Conservation (phyloP, 2,329 filamentous ascomycete species). For the Pseudogymnoascus sp. region DNA sequence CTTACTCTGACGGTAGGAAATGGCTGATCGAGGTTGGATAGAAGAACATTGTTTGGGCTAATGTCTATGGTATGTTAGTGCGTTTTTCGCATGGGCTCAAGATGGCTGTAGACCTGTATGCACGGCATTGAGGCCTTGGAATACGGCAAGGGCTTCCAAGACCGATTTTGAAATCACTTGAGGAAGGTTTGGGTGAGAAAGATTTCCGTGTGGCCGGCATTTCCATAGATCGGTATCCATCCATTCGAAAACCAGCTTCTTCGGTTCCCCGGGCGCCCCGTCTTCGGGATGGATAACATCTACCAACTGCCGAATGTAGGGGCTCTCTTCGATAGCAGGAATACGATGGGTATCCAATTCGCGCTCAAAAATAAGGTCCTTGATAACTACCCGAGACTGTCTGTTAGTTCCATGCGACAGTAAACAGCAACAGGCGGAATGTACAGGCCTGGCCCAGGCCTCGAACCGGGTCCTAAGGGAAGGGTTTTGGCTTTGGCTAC, state of each 20-base stretch:
- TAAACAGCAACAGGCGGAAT: background rate
- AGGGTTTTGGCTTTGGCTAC: background rate
- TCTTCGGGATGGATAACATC: background rate
- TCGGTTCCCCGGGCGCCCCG: background rate
- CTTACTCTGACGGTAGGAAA: slow-evolving; percentile 19
- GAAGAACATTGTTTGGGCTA: slow-evolving; percentile 21
- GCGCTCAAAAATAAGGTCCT: background rate
- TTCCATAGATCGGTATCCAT: background rate
- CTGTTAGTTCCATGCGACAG: background rate
- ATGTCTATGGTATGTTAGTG: slow-evolving; percentile 14
- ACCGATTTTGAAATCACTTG: background rate
- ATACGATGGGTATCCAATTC: background rate
- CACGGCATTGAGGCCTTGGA: slow-evolving; percentile 7
- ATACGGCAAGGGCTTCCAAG: background rate
- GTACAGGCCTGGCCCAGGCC: background rate
- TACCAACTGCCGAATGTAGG: background rate
- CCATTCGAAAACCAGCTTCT: background rate
- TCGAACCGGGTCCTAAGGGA: background rate
- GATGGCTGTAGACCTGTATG: background rate
- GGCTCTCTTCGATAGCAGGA: background rate
- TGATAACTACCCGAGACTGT: background rate
- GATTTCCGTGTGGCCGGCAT: background rate
- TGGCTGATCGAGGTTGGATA: slow-evolving; percentile 17
- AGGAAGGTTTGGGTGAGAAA: background rate
- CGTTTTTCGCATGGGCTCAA: background rate